Evolutionary conservation across 208 protist genomes (phyloP).

Genomic region (Phytomonas sp.): DNA sequence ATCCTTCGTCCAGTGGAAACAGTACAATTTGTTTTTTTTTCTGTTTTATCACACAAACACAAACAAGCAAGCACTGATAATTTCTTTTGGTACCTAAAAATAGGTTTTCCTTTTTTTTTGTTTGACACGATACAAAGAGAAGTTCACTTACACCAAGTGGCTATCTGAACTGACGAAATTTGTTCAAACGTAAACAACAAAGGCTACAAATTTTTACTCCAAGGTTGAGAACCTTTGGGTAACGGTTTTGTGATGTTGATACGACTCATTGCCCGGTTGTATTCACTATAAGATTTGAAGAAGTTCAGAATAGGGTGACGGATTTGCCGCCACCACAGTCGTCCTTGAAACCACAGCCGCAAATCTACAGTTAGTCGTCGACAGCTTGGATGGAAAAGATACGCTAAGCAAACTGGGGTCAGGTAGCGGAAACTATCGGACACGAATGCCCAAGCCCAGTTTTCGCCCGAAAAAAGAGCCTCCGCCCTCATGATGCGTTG

Average conservation of each 20-base stretch:
- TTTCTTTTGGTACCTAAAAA: background rate
- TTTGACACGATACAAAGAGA: background rate
- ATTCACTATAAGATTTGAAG: slow-evolving; percentile 81
- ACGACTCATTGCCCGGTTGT: slow-evolving; percentile 62
- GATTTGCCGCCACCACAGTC: slow-evolving; percentile 62
- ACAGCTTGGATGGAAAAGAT: slow-evolving; percentile 72
- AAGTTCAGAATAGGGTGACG: slow-evolving; percentile 83
- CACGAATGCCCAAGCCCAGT: slow-evolving; percentile 86
- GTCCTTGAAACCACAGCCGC: slow-evolving; percentile 49
- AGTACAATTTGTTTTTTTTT: slow-evolving; percentile 5
- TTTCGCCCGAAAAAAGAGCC: slow-evolving; percentile 78
- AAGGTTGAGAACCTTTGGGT: slow-evolving; percentile 56
- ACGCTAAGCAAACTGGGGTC: slow-evolving; percentile 49
- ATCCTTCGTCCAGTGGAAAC: background rate
- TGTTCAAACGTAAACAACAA: background rate
- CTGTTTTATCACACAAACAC: background rate
- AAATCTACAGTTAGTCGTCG: slow-evolving; percentile 58
- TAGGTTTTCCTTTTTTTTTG: background rate
- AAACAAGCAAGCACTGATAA: background rate
- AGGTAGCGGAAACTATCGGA: slow-evolving; percentile 81
- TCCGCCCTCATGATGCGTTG: slow-evolving; percentile 81
- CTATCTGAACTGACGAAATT: background rate
- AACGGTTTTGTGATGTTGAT: slow-evolving; percentile 76
- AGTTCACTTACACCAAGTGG: background rate
- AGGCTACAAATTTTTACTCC: slow-evolving; percentile 64